Evolutionary conservation across 2,329 filamentous ascomycete genomes (phyloP).

Genomic region (Colletotrichum tanaceti): DNA sequence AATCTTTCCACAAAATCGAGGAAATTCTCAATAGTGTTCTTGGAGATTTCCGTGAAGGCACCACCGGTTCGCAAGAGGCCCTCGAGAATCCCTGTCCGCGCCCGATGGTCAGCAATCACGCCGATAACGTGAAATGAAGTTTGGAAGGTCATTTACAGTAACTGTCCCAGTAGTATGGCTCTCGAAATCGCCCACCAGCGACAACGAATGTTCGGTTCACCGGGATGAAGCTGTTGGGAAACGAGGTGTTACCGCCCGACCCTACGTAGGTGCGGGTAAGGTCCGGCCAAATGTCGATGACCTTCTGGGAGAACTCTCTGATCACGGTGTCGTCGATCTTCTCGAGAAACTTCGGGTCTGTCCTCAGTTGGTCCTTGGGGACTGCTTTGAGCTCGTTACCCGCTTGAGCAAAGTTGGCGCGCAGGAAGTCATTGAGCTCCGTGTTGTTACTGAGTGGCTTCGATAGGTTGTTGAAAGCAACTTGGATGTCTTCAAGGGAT

Average conservation of each 20-base stretch:
- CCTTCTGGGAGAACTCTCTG: constrained; percentile 69
- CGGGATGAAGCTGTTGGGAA: constrained; percentile 73
- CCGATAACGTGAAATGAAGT: too few species aligned
- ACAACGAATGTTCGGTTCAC: constrained; percentile 77
- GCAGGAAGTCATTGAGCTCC: constrained; percentile 70
- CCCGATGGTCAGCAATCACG: neutral
- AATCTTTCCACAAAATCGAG: constrained; percentile 72
- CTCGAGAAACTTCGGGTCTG: constrained; percentile 68
- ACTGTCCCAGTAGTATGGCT: constrained; percentile 79
- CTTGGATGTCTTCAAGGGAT: constrained; percentile 69
- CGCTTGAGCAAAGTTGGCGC: constrained; percentile 71
- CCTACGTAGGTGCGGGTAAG: constrained; percentile 70
- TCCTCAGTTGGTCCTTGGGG: constrained; percentile 61
- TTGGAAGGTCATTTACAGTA: constrained; percentile 50
- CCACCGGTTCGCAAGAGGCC: constrained; percentile 74
- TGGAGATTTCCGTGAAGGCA: constrained; percentile 70
- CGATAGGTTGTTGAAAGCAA: constrained; percentile 68
- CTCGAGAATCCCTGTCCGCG: constrained; percentile 67
- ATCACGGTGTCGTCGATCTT: constrained; percentile 68
- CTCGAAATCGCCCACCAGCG: constrained; percentile 76
- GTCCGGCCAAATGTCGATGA: constrained; percentile 77
- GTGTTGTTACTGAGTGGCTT: constrained; percentile 73
- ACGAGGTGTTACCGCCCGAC: constrained; percentile 61
- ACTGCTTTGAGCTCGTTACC: constrained; percentile 71
- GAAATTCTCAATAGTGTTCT: constrained; percentile 78